Evolutionary conservation across 306 rosid genomes (phyloP), one percentile per base, ranked within the genome.

Genomic region (Carpinus fangiana): DNA sequence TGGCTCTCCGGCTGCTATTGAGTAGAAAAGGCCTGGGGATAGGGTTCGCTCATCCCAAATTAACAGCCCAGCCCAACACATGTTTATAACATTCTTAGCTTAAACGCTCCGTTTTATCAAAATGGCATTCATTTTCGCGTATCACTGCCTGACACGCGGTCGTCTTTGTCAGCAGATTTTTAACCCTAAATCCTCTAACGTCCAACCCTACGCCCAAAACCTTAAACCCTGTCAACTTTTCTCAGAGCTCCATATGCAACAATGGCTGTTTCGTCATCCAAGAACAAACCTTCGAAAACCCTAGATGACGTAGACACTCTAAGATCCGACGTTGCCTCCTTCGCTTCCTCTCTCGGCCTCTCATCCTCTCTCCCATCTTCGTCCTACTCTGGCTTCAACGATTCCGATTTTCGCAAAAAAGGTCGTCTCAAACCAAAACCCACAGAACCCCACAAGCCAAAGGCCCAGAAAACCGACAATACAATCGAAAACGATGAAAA

Each of bases 331-430:
- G 77, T 93, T 0, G 99, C 98, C 18, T 88, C 96, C 2, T 95
- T 90, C 47, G 98, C 99, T 70, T 90, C 98, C 34, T 87, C 91
- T 0, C 91, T 95, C 8, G 98, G 99, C 10, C 77, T 96, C 17
- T 80, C 96, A 6, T 75, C 91, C 67, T 86, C 96, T 13, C 73
- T 72, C 16, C 77, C 96, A 36, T 70, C 92, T 43, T 92, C 96
- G 3, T 61, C 68, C 51, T 66, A 41, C 47, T 67, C 72, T 4
- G 99, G 97, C 66, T 96, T 96, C 88, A 93, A 93, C 68, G 99
- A 95, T 82, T 88, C 80, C 41, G 99, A 95, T 84, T 95, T 95
- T 75, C 97, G 94, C 64, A 91, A 85, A 73, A 75, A 82, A 23
- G 89, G 80, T 28, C 50, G 78, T 70, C 69, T 78, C 54, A 73